These are phyloP conservation scores for Colletotrichum noveboracense DNA, from an alignment of 2,329 filamentous ascomycete genomes.

Conservation along the genomic window DNA sequence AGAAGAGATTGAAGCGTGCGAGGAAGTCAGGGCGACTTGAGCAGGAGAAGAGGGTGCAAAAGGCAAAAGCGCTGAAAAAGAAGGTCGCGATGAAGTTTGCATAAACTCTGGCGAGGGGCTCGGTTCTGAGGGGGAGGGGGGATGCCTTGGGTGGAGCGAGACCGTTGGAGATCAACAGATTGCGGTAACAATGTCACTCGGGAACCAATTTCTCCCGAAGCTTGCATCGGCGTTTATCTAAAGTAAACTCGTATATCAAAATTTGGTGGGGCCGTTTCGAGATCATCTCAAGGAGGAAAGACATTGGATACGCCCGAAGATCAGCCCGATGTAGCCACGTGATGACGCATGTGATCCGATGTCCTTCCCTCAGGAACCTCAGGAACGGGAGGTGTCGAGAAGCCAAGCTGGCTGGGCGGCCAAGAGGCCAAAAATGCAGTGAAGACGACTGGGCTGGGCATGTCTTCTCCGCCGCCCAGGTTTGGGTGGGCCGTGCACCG, in stretches of 20 bases:
- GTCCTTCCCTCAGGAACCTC: background rate
- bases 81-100: background rate
- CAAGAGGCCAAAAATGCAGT: constrained; percentile 20
- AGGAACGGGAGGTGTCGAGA: background rate
- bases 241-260: constrained; percentile 19
- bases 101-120: background rate
- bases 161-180: constrained; percentile 14
- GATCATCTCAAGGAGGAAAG: constrained; percentile 17
- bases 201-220: constrained; percentile 14
- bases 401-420: background rate
- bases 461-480: background rate
- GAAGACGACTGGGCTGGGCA: background rate
- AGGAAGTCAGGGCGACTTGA: background rate
- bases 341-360: constrained; percentile 8
- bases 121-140: background rate
- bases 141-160: background rate
- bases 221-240: constrained; percentile 19
- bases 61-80: background rate
- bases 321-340: constrained; percentile 1
- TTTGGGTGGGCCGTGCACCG: constrained; percentile 7
- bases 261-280: constrained; percentile 18
- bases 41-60: background rate
- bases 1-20: background rate
- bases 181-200: constrained; percentile 1
- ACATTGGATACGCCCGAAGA: background rate